Evolutionary conservation across 169 alveolate species (phyloP).

Genomic region (Perkinsus olseni): DNA sequence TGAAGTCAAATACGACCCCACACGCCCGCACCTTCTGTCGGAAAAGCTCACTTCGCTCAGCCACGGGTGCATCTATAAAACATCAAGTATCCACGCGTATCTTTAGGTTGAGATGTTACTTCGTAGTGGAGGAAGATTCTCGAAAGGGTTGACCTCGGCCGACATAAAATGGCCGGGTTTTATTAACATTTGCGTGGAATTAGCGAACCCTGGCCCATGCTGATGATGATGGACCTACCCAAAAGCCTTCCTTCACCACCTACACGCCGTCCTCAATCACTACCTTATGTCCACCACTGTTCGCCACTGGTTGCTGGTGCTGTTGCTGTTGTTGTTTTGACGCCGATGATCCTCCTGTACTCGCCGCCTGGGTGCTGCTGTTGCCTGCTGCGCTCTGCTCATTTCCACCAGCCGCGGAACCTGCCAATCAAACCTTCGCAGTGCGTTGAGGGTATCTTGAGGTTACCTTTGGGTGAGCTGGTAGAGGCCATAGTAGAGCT

Average conservation of each 20-base stretch:
- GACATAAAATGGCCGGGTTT: neutral
- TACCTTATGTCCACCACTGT: neutral
- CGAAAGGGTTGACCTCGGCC: neutral
- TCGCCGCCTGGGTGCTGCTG: too few relatives aligned
- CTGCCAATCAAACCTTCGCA: neutral
- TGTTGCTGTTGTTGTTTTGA: too few relatives aligned
- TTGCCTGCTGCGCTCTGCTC: neutral
- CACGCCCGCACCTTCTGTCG: constrained; percentile 68
- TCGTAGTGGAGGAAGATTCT: neutral
- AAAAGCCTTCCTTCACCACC: neutral
- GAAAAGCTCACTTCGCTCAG: constrained; percentile 52
- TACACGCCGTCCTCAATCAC: neutral
- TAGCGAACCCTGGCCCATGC: neutral
- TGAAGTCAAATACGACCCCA: constrained; percentile 55
- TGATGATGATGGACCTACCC: neutral
- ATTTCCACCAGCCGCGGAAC: too few relatives aligned
- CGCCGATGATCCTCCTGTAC: too few relatives aligned
- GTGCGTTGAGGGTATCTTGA: neutral
- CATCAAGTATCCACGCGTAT: neutral
- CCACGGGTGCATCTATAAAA: constrained; percentile 48
- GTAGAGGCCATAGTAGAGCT: neutral
- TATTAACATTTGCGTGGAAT: neutral
- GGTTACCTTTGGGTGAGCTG: neutral
- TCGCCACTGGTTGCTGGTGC: too few relatives aligned
- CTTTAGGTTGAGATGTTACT: neutral